Percentiles rank a stretch among this genome's conserved stretches.
Evolutionary conservation across 164 flowering plant genomes (phyloP).

Genomic region (Kalanchoe fedtschenkoi): DNA sequence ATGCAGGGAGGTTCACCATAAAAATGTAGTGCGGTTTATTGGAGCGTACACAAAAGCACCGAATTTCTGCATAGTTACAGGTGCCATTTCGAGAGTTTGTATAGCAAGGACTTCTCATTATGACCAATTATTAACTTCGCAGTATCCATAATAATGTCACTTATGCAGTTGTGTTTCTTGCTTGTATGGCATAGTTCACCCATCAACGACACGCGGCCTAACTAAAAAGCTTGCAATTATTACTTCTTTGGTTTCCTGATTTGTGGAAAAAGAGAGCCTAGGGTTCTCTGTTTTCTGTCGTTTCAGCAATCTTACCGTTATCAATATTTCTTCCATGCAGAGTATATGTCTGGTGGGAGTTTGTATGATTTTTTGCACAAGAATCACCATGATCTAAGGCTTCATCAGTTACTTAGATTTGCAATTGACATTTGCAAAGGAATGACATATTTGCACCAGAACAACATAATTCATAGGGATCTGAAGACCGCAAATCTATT

Average conservation of each 20-base stretch:
- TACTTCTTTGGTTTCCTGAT: no score
- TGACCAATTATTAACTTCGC: not conserved
- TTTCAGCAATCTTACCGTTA: not conserved
- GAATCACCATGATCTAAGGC: slow-evolving; percentile 44
- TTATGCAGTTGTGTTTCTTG: not conserved
- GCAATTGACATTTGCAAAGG: slow-evolving; percentile 88
- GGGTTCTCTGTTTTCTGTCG: no score
- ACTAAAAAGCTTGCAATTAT: no score
- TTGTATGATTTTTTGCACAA: slow-evolving; percentile 78
- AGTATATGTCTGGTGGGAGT: slow-evolving; percentile 95
- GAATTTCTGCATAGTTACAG: slow-evolving; percentile 55
- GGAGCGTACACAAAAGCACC: slow-evolving; percentile 84
- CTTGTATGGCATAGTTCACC: not conserved
- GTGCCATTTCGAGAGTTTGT: not conserved
- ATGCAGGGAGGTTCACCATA: slow-evolving; percentile 79
- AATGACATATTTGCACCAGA: slow-evolving; percentile 85
- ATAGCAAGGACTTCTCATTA: not conserved
- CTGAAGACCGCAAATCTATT: slow-evolving; percentile 94
- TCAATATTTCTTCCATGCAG: slow-evolving; percentile 36
- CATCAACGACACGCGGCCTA: not conserved
- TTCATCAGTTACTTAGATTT: slow-evolving; percentile 60
- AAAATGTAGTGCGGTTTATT: slow-evolving; percentile 77
- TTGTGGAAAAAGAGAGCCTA: no score
- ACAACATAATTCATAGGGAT: slow-evolving; percentile 87
- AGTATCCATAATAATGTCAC: not conserved